Conservation (phyloP, 2,329 filamentous ascomycete genomes). For the Uncinocarpus reesii region DNA sequence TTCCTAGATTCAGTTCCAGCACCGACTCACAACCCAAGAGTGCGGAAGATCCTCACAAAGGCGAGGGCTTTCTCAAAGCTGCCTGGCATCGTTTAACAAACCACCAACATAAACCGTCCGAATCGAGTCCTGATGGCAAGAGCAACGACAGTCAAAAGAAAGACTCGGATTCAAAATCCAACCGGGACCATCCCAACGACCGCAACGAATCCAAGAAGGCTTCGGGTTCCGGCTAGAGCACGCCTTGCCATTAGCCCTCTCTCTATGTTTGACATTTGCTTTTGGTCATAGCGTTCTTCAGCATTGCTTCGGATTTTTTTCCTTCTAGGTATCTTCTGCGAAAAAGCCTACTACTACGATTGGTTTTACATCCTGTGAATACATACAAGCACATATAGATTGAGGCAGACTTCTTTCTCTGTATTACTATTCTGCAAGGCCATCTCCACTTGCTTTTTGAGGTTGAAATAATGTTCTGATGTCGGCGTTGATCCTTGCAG, state of each 20-base stretch:
- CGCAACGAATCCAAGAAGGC: constrained; percentile 33
- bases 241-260: neutral
- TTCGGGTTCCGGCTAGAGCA: constrained; percentile 28
- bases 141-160: constrained; percentile 22
- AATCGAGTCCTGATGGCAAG: constrained; percentile 18
- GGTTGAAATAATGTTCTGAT: constrained; percentile 12
- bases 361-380: constrained; percentile 5
- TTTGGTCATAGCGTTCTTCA: constrained; percentile 9
- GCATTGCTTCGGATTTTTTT: constrained; percentile 5
- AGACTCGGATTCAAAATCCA: constrained; percentile 24
- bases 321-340: constrained; percentile 7
- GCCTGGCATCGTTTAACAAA: constrained; percentile 91
- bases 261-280: neutral
- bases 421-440: constrained; percentile 8
- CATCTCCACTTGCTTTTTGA: constrained; percentile 13
- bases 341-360: constrained; percentile 1
- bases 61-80: constrained; percentile 84
- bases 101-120: constrained; percentile 36
- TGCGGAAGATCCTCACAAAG: constrained; percentile 50
- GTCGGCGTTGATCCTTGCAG: constrained; percentile 10
- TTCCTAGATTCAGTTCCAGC: constrained; percentile 18
- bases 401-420: neutral
- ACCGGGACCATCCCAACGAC: constrained; percentile 13
- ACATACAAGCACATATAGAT: constrained; percentile 5
- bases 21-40: constrained; percentile 6